A percentile compares a stretch with the other conserved stretches of the same genome.
phyloP scores from a whole-genome alignment of 345 rosid genomes.

The Adansonia digitata region DNA sequence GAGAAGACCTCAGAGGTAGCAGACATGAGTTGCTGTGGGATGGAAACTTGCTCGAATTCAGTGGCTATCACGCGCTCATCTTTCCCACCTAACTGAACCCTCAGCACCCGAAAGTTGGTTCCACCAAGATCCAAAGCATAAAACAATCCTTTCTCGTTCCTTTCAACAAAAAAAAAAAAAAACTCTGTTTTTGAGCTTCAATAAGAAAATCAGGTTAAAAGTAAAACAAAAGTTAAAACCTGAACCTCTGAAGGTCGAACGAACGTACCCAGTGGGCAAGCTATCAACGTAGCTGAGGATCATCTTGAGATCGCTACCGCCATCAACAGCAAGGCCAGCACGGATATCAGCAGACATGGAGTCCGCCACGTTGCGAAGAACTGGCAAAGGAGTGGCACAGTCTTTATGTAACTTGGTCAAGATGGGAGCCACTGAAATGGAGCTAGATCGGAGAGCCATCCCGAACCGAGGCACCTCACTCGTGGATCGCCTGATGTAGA shows the following conservation, averaged over 20 bases:
- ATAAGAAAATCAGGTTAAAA: background rate
- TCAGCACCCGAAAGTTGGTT: constrained; percentile 69
- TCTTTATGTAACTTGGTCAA: constrained; percentile 54
- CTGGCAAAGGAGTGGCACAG: constrained; percentile 63
- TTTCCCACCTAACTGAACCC: constrained; percentile 73
- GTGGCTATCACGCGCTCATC: constrained; percentile 52
- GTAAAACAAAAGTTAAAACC: background rate
- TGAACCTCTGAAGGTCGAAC: background rate
- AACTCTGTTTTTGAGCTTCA: background rate
- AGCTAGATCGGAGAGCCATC: constrained; percentile 47
- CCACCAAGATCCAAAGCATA: constrained; percentile 94
- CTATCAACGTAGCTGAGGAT: constrained; percentile 67
- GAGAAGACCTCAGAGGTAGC: constrained; percentile 67
- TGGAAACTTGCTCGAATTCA: constrained; percentile 65
- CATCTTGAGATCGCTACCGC: constrained; percentile 77
- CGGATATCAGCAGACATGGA: constrained; percentile 64
- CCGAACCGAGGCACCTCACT: constrained; percentile 11
- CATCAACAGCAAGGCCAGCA: constrained; percentile 66
- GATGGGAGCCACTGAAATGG: constrained; percentile 42
- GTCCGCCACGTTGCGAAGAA: constrained; percentile 61
- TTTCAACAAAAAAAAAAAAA: constrained; percentile 12
- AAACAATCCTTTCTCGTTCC: constrained; percentile 80
- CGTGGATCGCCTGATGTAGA: constrained; percentile 34
- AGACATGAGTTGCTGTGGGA: constrained; percentile 67
- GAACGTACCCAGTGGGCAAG: constrained; percentile 68